Percentiles rank a stretch among this genome's conserved stretches.
Conservation (phyloP, 306 rosid species). For the Vigna mungo region DNA sequence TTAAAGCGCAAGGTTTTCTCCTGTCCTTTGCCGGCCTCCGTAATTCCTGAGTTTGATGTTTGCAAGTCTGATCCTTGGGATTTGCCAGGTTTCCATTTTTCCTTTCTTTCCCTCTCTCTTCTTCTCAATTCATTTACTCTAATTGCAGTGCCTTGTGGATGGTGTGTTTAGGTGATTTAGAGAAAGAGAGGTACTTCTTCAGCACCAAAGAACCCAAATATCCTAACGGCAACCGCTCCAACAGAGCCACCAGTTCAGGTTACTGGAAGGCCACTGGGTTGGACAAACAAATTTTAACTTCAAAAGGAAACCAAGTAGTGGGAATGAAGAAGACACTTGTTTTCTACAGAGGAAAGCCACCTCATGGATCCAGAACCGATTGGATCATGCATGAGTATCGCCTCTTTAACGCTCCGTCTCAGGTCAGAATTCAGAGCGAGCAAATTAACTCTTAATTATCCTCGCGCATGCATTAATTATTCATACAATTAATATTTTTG, state of each 20-base stretch:
- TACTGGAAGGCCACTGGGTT: constrained; percentile 98
- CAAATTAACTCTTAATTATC: neutral
- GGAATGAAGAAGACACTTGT: constrained; percentile 97
- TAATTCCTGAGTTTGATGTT: constrained; percentile 88
- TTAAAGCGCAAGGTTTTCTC: constrained; percentile 80
- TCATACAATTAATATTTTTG: neutral
- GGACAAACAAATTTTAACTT: constrained; percentile 72
- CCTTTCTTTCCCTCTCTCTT: neutral
- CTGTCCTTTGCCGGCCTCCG: constrained; percentile 84
- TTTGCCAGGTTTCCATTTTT: constrained; percentile 55
- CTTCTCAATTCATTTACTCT: neutral
- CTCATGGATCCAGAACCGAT: constrained; percentile 87
- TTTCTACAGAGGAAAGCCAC: constrained; percentile 90
- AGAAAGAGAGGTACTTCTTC: constrained; percentile 91
- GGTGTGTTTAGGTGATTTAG: constrained; percentile 62
- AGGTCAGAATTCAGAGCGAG: neutral
- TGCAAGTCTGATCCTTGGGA: constrained; percentile 99
- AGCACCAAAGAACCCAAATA: constrained; percentile 93
- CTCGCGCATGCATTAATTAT: neutral
- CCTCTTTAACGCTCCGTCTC: constrained; percentile 43
- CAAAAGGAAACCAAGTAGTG: constrained; percentile 59
- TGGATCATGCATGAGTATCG: constrained; percentile 99
- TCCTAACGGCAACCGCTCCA: constrained; percentile 91
- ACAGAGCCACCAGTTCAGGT: constrained; percentile 89
- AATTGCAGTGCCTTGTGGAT: neutral